Conservation (phyloP, 1,284 basidiomycete genomes). For the Ganoderma leucocontextum region DNA sequence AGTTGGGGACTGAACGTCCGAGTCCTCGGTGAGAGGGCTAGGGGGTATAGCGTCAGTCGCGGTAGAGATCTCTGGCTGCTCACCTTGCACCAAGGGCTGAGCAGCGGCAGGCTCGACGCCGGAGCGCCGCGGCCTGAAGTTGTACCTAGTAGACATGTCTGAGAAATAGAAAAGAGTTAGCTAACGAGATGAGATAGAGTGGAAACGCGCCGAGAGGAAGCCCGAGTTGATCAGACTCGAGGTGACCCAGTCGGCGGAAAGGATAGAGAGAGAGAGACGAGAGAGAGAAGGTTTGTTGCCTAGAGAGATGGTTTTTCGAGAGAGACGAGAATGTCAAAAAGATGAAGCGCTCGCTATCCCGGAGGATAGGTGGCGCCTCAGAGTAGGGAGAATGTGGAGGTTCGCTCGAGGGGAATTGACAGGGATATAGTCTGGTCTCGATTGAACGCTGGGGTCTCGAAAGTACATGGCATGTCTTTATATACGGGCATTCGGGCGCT, state of each 20-base stretch:
- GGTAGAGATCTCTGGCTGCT: background rate
- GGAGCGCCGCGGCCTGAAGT: background rate
- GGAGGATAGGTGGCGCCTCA: too few species aligned
- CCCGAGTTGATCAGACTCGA: constrained; percentile 21
- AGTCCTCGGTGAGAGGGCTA: background rate
- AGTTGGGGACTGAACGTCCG: background rate
- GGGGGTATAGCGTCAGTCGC: background rate
- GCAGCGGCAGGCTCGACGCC: background rate
- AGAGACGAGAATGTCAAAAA: too few species aligned
- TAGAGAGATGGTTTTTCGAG: too few species aligned
- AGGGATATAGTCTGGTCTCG: too few species aligned
- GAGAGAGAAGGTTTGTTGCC: too few species aligned
- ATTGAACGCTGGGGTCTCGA: too few species aligned
- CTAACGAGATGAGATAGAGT: background rate
- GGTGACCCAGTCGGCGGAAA: constrained; percentile 6
- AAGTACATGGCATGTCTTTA: too few species aligned
- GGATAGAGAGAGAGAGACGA: too few species aligned
- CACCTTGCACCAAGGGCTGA: background rate
- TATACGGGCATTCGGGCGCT: too few species aligned
- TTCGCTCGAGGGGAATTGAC: too few species aligned
- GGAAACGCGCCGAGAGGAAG: constrained; percentile 1
- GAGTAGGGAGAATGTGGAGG: too few species aligned
- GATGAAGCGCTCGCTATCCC: too few species aligned
- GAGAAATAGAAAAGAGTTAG: background rate
- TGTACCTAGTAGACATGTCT: background rate